Percentiles rank a stretch among this genome's conserved stretches.
Evolutionary conservation across 2,329 filamentous ascomycete species (phyloP).

Genomic region (Fusarium sp.): DNA sequence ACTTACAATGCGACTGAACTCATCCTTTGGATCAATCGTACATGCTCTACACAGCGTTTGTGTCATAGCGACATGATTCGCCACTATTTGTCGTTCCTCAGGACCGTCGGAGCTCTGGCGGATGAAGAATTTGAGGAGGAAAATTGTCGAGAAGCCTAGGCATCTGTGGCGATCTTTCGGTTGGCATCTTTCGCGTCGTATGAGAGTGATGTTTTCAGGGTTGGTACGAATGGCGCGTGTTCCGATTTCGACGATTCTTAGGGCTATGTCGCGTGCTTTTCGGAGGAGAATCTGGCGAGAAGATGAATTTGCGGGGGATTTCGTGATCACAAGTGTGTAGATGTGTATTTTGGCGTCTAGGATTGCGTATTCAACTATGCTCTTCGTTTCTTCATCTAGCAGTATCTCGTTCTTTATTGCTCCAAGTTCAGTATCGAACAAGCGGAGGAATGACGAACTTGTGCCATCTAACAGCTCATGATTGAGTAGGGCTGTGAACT

Average conservation of each 20-base stretch:
- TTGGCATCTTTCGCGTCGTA: constrained; percentile 8
- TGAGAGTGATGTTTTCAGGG: neutral
- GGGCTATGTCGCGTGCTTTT: constrained; percentile 5
- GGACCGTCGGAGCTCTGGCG: neutral
- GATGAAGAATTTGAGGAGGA: constrained; percentile 31
- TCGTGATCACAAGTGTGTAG: constrained; percentile 21
- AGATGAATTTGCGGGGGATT: neutral
- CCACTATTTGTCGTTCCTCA: constrained; percentile 19
- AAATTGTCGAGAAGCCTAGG: constrained; percentile 22
- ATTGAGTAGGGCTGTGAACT: constrained; percentile 18
- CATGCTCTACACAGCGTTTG: constrained; percentile 13
- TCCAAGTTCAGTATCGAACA: constrained; percentile 26
- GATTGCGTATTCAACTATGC: constrained; percentile 16
- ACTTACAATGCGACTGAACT: constrained; percentile 9
- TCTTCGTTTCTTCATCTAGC: neutral
- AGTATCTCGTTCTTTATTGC: constrained; percentile 4
- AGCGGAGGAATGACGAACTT: constrained; percentile 16
- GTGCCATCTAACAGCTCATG: constrained; percentile 19
- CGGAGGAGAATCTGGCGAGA: constrained; percentile 20
- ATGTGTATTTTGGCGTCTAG: constrained; percentile 23
- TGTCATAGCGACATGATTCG: constrained; percentile 19
- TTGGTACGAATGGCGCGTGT: neutral
- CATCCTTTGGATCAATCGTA: constrained; percentile 7
- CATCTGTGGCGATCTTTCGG: constrained; percentile 30
- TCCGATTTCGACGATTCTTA: constrained; percentile 20